phyloP scores from a whole-genome alignment of 2,329 filamentous ascomycete species.

The Penicillium sp. region DNA sequence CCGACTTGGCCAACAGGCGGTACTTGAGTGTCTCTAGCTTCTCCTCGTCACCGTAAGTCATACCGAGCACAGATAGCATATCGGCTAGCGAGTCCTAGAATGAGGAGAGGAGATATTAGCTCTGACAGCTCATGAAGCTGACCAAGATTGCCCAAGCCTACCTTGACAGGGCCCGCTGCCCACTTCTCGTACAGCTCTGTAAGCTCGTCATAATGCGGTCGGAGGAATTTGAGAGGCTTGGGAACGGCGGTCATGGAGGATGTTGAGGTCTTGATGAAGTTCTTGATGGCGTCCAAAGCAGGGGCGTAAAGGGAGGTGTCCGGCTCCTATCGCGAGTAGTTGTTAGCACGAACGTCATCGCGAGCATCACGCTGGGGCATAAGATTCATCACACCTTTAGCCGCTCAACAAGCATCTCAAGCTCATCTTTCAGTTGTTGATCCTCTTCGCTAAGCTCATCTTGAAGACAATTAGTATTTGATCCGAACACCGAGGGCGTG shows the following conservation, averaged over 20 bases:
- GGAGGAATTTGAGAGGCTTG: slow-evolving; percentile 96
- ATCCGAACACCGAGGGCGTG: slow-evolving; percentile 35
- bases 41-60: slow-evolving; percentile 98
- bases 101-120: slow-evolving; percentile 17
- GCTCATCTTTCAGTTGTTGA: slow-evolving; percentile 95
- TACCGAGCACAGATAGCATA: slow-evolving; percentile 94
- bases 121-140: background rate
- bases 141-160: slow-evolving; percentile 46
- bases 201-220: slow-evolving; percentile 92
- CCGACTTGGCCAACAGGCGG: slow-evolving; percentile 83
- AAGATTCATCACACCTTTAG: slow-evolving; percentile 69
- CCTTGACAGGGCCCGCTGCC: slow-evolving; percentile 83
- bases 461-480: slow-evolving; percentile 49
- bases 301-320: slow-evolving; percentile 88
- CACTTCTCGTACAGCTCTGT: slow-evolving; percentile 88
- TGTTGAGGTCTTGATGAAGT: slow-evolving; percentile 97
- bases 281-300: slow-evolving; percentile 94
- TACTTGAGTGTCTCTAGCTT: slow-evolving; percentile 96
- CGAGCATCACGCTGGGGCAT: slow-evolving; percentile 13
- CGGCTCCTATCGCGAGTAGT: slow-evolving; percentile 67
- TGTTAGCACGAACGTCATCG: slow-evolving; percentile 38
- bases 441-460: slow-evolving; percentile 98
- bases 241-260: slow-evolving; percentile 99
- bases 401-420: slow-evolving; percentile 97
- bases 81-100: slow-evolving; percentile 78